Base-by-base conservation (phyloP, 2,329 filamentous ascomycete genomes). In the Metarhizium brunneum region DNA sequence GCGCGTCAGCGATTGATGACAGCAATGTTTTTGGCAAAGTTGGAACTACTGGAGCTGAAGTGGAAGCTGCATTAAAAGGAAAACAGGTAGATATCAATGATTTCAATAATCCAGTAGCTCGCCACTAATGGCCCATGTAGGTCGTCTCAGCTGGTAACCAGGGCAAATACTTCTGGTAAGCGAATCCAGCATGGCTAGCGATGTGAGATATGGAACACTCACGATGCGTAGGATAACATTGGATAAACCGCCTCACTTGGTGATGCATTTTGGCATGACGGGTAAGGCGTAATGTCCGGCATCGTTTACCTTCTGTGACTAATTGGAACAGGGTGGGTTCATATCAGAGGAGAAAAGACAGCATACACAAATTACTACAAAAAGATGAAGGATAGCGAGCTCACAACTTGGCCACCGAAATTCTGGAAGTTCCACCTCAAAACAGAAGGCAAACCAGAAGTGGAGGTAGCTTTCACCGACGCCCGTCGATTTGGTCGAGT, bases 91-190 rank as follows among this genome's bases (percentile, higher is more conserved):
- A 25, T 25, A 20, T 6, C 2, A 20, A 6, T 45, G n/a, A 11
- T 45, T 45, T 25, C 42, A 29, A 56, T 48, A 57, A 11, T 30
- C 6, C 13, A 11, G 2, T 36, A 20, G 11, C 36, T 25, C 11
- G 16, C n/a, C n/a, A 18, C 53, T 42, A 20, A 43, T 45, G 13
- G 3, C 16, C 13, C 25, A 10, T 47, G 6, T 51, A 77, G 75
- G 83, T 84, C 3, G 57, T 82, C 8, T 78, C 76, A 54, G 88
- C 88, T 4, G 88, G 88, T 4, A 90, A 88, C 57, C 94, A 96
- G 68, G 94, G 94, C 10, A 99, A 97, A 79, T 97, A 97, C 68
- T 97, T 99, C 69, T 99, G 94, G 84, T 82, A 63, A 57, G 71
- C 58, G 7, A 16, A 8, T 5, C 8, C 6, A 11, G 11, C 18